Base-by-base conservation (phyloP, 257 asterid species). In the Ilex asprella region DNA sequence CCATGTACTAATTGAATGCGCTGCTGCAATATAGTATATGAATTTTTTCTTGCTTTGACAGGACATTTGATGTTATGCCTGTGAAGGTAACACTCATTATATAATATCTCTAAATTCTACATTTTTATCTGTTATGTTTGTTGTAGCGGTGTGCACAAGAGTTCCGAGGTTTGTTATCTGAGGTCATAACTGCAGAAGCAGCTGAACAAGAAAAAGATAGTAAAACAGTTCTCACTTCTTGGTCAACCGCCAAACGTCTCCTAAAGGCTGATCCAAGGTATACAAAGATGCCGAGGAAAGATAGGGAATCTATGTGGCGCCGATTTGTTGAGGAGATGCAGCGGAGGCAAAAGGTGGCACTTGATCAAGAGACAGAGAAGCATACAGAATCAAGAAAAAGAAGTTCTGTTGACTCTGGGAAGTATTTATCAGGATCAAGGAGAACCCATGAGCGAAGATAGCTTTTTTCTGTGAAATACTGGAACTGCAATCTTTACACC, bases 211-310 rank as follows among this genome's bases (percentile, higher is more conserved):
- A 85, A 76, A 84, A 81, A 79, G 95, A 80, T 49, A 91, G 95
- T 30, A 92, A 92, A 75, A 83, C 97, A 39, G 71, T 73, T 49
- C 51, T 84, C 47, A 83, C 79, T 21, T 92, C 99, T 21, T 92
- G 99, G 99, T 89, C 96, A 46, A 83, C 97, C 29, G 96, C 99
- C 47, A 92, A 89, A 63, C 87, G 65, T 27, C 73, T 80, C 65
- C 70, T 92, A 39, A 92, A 85, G 78, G 80, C 54, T 14, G 96
- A 92, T 69, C 86, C 86, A 5, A 74, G 96, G 59, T 92, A 92
- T 60, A 69, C 82, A 69, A 92, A 82, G 75, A 78, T 85, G 88
- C 82, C 94, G 6, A 85, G 97, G 79, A 92, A 89, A 73, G 97
- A 89, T 30, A 69, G 96, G 70, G 99, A 92, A 68, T 61, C 91